A percentile compares a stretch with the other conserved stretches of the same genome.
These are phyloP conservation scores for Penicillium sp. DNA, from an alignment of 2,329 filamentous ascomycete species.

Conservation along the genomic window DNA sequence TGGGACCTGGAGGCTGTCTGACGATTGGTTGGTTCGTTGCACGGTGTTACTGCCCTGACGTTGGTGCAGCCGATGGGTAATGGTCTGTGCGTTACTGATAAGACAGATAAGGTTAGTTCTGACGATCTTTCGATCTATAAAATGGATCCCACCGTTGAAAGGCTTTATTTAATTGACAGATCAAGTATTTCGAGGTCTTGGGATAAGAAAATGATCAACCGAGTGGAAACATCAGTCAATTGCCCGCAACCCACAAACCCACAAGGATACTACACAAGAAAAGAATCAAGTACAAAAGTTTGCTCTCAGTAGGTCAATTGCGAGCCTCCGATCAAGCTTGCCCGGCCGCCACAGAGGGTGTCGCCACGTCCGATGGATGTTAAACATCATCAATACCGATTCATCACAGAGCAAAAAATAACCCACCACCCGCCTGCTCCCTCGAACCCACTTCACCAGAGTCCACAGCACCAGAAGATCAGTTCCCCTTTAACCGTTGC, in stretches of 20 bases:
- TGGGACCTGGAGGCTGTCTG: background rate
- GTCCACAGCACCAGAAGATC: conserved; percentile 3
- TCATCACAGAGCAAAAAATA: conserved; percentile 1
- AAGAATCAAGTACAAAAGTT: background rate
- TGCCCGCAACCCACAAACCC: background rate
- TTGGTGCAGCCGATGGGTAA: background rate
- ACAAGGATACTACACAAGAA: background rate
- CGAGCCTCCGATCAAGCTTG: conserved; percentile 9
- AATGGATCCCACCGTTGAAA: background rate
- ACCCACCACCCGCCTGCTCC: conserved; percentile 1
- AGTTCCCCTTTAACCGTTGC: background rate
- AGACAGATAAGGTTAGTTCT: conserved; percentile 1
- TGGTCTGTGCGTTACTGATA: conserved; percentile 4
- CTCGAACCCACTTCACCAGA: conserved; percentile 8
- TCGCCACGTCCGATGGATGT: conserved; percentile 9
- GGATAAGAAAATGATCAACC: background rate
- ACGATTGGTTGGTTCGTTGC: conserved; percentile 5
- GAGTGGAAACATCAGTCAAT: background rate
- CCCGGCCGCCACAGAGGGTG: conserved; percentile 8
- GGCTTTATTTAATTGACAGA: background rate
- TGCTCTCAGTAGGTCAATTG: conserved; percentile 5
- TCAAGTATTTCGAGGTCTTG: background rate
- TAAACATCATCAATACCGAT: conserved; percentile 6
- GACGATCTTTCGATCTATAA: background rate
- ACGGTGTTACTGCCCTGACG: background rate